phyloP scores from a whole-genome alignment of 2,329 filamentous ascomycete species.

The Aureobasidium sp. region DNA sequence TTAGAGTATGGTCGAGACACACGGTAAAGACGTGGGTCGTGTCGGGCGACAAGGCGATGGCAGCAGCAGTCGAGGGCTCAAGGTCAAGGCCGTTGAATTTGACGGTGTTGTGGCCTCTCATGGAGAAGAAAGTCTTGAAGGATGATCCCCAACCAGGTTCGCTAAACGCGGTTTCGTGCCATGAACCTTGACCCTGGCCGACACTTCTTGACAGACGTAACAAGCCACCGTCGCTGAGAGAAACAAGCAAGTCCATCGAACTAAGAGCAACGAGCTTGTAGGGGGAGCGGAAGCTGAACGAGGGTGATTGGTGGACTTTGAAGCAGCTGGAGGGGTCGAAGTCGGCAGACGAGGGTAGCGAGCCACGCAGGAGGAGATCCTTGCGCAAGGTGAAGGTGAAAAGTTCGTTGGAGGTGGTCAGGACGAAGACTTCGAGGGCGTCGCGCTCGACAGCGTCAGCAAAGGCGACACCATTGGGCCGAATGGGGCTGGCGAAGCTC shows the following conservation, averaged over 20 bases:
- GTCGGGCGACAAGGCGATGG: slow-evolving; percentile 44
- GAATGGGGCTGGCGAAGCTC: slow-evolving; percentile 72
- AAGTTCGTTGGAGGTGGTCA: slow-evolving; percentile 71
- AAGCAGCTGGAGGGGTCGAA: slow-evolving; percentile 65
- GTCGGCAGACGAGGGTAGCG: slow-evolving; percentile 55
- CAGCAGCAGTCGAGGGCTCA: slow-evolving; percentile 61
- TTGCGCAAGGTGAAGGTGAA: slow-evolving; percentile 78
- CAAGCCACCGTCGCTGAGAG: slow-evolving; percentile 72
- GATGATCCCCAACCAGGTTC: slow-evolving; percentile 64
- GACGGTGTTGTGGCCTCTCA: slow-evolving; percentile 58
- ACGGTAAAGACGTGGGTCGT: slow-evolving; percentile 63
- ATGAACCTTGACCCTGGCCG: slow-evolving; percentile 39
- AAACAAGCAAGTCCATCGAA: slow-evolving; percentile 67
- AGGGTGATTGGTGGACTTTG: slow-evolving; percentile 65
- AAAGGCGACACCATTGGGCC: slow-evolving; percentile 72
- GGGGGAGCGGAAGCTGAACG: slow-evolving; percentile 68
- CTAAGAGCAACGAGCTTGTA: slow-evolving; percentile 73
- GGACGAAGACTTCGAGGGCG: slow-evolving; percentile 68
- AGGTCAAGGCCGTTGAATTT: slow-evolving; percentile 58
- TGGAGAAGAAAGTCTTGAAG: slow-evolving; percentile 59
- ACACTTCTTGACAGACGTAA: slow-evolving; percentile 60
- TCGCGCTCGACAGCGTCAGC: slow-evolving; percentile 74
- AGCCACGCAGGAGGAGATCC: slow-evolving; percentile 65
- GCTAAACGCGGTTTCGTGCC: slow-evolving; percentile 66
- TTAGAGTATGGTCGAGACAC: slow-evolving; percentile 79